phyloP scores from a whole-genome alignment of 495 filamentous ascomycete genomes.

The Pseudoneurospora amorphoporcata region DNA sequence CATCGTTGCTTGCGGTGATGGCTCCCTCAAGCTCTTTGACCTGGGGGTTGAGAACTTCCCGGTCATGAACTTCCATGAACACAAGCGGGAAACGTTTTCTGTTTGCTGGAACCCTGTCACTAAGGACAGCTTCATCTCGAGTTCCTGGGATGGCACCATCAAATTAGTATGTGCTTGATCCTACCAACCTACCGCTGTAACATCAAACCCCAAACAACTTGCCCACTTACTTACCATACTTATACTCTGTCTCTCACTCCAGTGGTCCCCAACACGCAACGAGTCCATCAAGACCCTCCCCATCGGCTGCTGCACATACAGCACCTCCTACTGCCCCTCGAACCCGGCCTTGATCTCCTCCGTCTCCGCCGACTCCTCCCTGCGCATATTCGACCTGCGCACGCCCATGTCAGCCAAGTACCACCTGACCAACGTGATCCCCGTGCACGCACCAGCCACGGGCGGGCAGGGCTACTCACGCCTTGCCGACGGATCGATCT shows the following conservation, averaged over 20 bases:
- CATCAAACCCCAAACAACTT: background rate
- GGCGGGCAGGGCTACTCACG: slow-evolving; percentile 24
- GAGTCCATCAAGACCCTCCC: slow-evolving; percentile 74
- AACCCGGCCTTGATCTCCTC: slow-evolving; percentile 67
- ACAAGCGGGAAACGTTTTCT: slow-evolving; percentile 82
- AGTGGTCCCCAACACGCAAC: slow-evolving; percentile 67
- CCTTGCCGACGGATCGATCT: slow-evolving; percentile 20
- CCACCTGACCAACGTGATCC: slow-evolving; percentile 66
- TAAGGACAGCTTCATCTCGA: slow-evolving; percentile 83
- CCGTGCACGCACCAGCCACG: slow-evolving; percentile 52
- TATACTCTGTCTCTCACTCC: background rate
- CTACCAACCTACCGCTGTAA: background rate
- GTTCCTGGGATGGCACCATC: slow-evolving; percentile 88
- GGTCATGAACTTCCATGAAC: slow-evolving; percentile 79
- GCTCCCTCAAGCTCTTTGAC: slow-evolving; percentile 91
- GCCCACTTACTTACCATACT: background rate
- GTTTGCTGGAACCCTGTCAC: slow-evolving; percentile 83
- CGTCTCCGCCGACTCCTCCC: slow-evolving; percentile 73
- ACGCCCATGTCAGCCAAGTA: slow-evolving; percentile 71
- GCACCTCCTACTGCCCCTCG: slow-evolving; percentile 69
- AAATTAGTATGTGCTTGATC: slow-evolving; percentile 53
- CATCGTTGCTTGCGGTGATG: slow-evolving; percentile 77
- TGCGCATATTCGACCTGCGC: slow-evolving; percentile 83
- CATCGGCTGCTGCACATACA: slow-evolving; percentile 85
- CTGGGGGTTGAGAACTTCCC: slow-evolving; percentile 67